Conservation (phyloP, 2,329 filamentous ascomycete species). For the Sporothrix luriei region DNA sequence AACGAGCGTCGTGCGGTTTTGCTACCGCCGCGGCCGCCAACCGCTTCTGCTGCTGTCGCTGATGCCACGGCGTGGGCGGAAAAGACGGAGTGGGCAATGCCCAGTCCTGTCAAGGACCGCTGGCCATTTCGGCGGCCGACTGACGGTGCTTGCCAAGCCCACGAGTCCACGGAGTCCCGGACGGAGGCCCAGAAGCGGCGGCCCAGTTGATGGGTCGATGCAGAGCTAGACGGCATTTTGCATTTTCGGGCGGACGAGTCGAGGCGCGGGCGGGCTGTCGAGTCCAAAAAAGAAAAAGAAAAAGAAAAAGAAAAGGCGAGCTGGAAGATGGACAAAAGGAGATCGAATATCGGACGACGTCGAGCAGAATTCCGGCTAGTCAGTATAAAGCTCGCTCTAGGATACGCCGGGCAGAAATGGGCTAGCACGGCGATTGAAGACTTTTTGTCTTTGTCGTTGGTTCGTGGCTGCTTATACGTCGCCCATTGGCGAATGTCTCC, state of each 20-base stretch:
- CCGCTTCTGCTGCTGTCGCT: slow-evolving; percentile 18
- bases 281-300: too few species aligned
- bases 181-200: slow-evolving; percentile 43
- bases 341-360: slow-evolving; percentile 1
- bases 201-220: slow-evolving; percentile 44
- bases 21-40: slow-evolving; percentile 20
- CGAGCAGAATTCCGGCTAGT: slow-evolving; percentile 8
- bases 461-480: slow-evolving; percentile 18
- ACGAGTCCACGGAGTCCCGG: slow-evolving; percentile 39
- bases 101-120: slow-evolving; percentile 28
- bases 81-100: slow-evolving; percentile 30
- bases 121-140: slow-evolving; percentile 26
- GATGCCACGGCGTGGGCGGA: slow-evolving; percentile 21
- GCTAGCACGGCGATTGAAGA: slow-evolving; percentile 12
- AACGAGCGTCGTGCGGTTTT: slow-evolving; percentile 14
- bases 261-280: background rate
- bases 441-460: slow-evolving; percentile 16
- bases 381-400: background rate
- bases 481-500: background rate
- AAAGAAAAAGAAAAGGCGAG: too few species aligned
- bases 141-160: slow-evolving; percentile 36
- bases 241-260: slow-evolving; percentile 30
- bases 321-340: background rate
- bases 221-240: slow-evolving; percentile 43
- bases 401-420: slow-evolving; percentile 9